phyloP scores from a whole-genome alignment of 2,329 filamentous ascomycete genomes.

The Triangularia setosa region DNA sequence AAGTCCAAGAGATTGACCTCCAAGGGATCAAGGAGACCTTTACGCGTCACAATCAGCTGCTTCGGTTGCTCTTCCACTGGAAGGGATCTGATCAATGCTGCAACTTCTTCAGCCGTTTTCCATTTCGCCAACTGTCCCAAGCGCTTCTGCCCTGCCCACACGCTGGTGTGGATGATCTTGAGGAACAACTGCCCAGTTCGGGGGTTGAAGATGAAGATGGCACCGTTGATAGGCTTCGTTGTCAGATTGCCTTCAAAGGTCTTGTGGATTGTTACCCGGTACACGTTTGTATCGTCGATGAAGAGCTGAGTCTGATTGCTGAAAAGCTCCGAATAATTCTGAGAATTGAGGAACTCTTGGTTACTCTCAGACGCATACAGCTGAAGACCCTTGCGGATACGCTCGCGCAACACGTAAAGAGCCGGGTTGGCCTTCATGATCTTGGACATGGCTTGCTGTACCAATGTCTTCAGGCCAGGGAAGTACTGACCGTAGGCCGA shows the following conservation, averaged over 20 bases:
- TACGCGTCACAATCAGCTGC: slow-evolving; percentile 95
- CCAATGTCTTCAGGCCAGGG: slow-evolving; percentile 88
- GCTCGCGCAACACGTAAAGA: slow-evolving; percentile 91
- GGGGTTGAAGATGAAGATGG: slow-evolving; percentile 99
- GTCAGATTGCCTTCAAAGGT: slow-evolving; percentile 99
- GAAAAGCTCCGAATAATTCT: slow-evolving; percentile 98
- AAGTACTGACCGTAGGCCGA: slow-evolving; percentile 99
- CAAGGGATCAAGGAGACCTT: slow-evolving; percentile 92
- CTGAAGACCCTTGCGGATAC: slow-evolving; percentile 96
- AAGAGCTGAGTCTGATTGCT: slow-evolving; percentile 99
- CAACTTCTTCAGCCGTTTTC: slow-evolving; percentile 99
- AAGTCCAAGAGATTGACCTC: slow-evolving; percentile 98
- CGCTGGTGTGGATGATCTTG: slow-evolving; percentile 99
- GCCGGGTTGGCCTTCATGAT: slow-evolving; percentile 99
- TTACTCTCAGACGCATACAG: slow-evolving; percentile 98
- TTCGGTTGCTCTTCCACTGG: slow-evolving; percentile 98
- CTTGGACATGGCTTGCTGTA: slow-evolving; percentile 99
- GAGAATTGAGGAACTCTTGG: slow-evolving; percentile 97
- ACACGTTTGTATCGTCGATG: slow-evolving; percentile 98
- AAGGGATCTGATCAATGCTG: slow-evolving; percentile 88
- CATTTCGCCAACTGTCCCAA: slow-evolving; percentile 96
- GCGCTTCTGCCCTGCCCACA: slow-evolving; percentile 99
- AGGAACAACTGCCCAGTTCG: slow-evolving; percentile 94
- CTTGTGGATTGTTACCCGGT: slow-evolving; percentile 99
- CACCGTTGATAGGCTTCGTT: slow-evolving; percentile 98